Conservation (phyloP, 2,329 filamentous ascomycete genomes). For the Stachybotrys chlorohalonatus region DNA sequence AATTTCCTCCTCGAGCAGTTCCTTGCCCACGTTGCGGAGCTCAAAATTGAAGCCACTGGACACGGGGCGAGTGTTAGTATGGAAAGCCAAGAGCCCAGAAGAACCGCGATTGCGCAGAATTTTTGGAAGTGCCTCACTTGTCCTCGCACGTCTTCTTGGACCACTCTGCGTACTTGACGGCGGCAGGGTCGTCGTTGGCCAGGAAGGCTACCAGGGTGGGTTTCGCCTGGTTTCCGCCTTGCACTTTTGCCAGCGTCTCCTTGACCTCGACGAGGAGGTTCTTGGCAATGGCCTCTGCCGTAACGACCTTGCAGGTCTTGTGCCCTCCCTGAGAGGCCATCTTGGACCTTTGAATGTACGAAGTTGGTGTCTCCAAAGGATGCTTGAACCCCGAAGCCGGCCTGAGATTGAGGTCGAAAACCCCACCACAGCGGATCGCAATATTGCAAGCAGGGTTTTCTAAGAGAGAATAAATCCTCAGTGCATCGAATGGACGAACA, state of each 20-base stretch:
- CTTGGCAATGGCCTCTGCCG: conserved; percentile 82
- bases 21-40: conserved; percentile 74
- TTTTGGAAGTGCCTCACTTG: conserved; percentile 60
- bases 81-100: neutral
- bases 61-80: neutral
- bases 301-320: conserved; percentile 84
- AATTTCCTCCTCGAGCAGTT: conserved; percentile 83
- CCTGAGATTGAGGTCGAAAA: neutral
- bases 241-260: conserved; percentile 62
- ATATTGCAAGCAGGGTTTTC: neutral
- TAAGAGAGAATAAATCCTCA: too few relatives aligned
- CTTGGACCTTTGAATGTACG: neutral
- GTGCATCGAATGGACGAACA: too few relatives aligned
- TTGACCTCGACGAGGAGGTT: conserved; percentile 69
- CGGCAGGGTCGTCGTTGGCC: conserved; percentile 84
- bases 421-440: neutral
- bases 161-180: conserved; percentile 92
- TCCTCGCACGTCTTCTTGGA: conserved; percentile 93
- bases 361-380: neutral
- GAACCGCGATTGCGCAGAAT: too few relatives aligned
- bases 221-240: conserved; percentile 42
- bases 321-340: conserved; percentile 30
- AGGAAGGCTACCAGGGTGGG: conserved; percentile 86
- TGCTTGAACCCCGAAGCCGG: neutral
- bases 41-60: conserved; percentile 80